Conservation (phyloP, 2,329 filamentous ascomycete genomes). For the Colletotrichum sp. region DNA sequence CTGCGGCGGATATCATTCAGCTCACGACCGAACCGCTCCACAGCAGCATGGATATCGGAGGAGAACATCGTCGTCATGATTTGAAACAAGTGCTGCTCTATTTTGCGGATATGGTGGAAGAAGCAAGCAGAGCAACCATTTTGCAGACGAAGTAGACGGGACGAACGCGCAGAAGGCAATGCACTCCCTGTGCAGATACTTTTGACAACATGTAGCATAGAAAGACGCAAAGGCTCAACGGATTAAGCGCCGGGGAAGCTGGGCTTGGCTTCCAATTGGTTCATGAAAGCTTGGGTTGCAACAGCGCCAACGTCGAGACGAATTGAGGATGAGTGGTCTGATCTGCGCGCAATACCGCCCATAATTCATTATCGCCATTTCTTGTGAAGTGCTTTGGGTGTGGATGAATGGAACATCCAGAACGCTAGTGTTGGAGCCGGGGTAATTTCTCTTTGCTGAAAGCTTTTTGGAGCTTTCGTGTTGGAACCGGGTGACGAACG, state of each 20-base stretch:
- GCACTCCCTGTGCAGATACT: neutral
- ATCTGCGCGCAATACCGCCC: neutral
- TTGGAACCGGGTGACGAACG: neutral
- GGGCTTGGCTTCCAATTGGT: neutral
- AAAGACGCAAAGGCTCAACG: neutral
- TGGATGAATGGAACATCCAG: neutral
- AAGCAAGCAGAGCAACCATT: neutral
- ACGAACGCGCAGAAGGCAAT: neutral
- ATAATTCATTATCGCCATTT: neutral
- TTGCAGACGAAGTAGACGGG: neutral
- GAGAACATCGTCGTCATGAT: neutral
- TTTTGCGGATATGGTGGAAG: neutral
- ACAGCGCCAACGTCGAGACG: neutral
- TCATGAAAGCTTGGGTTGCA: neutral
- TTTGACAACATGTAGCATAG: neutral
- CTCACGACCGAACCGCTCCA: neutral
- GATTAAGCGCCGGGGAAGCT: neutral
- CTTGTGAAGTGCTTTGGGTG: neutral
- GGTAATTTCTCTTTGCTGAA: neutral
- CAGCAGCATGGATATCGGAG: neutral
- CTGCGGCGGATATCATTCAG: neutral
- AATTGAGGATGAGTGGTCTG: neutral
- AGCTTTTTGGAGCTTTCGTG: neutral
- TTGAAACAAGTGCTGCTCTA: neutral
- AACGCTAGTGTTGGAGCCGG: neutral